Base-by-base conservation (phyloP, 2,329 filamentous ascomycete species). In the Cladosporium cucumerinum region DNA sequence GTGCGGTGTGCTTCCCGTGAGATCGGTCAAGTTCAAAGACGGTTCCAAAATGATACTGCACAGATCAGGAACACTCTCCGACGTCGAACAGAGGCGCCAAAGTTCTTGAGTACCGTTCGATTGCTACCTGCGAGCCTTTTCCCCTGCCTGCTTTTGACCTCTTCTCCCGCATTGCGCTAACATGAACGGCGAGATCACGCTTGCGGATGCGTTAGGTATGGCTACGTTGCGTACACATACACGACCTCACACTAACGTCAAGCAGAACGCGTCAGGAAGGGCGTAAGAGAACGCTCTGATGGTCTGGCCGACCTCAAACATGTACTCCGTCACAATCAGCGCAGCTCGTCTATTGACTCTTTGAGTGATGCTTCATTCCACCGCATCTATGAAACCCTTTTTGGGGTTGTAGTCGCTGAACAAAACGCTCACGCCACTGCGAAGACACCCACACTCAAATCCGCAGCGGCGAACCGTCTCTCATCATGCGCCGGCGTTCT, bases 341-440 rank as follows among this genome's bases (percentile, higher is more conserved):
- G 75, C 30, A 80, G 74, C 67, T 67, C 75, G 30, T 76, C 69
- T 52, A 69, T 80, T 67, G 76, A 80, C 36, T 72, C 73, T 6
- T 80, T 97, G 36, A 85, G 84, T 54, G 92, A 96, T 74, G 91
- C 90, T 74, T 85, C 85, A n/a, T 96, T 91, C 70, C 89, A 95
- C 73, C 85, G 86, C 66, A 87, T 97, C 51, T 91, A 92, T 71
- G 92, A 97, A 72, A 85, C 86, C 1, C 80, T 98, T 2, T 97
- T 97, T 73, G 84, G 85, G 62, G 89, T 84, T 73, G 85, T 85
- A 1, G 76, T 88, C 21, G 77, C 83, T 16, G 93, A 97, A 70
- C 92, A 91, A 73, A 81, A 87, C 11, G 75, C 78, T 21, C 90
- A 86, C 68, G 83, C 85, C 64, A 84, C 84, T 63, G 82, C 82